phyloP scores from a whole-genome alignment of 805 yeast genomes.

The Aciculoconidium aculeatum region DNA sequence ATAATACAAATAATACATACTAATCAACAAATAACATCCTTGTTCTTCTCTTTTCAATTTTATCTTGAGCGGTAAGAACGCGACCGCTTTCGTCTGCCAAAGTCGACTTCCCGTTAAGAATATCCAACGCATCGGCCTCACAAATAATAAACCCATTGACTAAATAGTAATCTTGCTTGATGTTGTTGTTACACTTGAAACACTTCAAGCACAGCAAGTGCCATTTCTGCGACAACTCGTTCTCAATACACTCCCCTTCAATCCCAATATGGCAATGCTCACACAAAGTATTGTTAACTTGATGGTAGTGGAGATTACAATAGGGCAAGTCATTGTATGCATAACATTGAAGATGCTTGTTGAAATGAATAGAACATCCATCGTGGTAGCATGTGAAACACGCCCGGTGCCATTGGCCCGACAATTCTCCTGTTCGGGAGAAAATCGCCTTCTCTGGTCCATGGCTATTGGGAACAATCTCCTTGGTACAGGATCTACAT shows the following conservation, averaged over 20 bases:
- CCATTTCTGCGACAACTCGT: constrained; percentile 63
- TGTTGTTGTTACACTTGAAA: constrained; percentile 46
- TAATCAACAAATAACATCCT: constrained; percentile 32
- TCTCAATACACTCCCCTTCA: constrained; percentile 87
- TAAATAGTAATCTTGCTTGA: constrained; percentile 50
- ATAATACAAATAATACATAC: constrained; percentile 1
- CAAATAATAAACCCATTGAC: constrained; percentile 46
- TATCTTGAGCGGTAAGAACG: constrained; percentile 21
- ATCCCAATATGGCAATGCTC: constrained; percentile 65
- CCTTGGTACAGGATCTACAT: constrained; percentile 65
- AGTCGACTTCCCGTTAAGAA: constrained; percentile 20
- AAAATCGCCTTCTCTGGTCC: constrained; percentile 57
- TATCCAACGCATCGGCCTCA: constrained; percentile 38
- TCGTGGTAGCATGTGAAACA: constrained; percentile 68
- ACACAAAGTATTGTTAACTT: constrained; percentile 70
- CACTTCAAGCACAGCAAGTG: constrained; percentile 74
- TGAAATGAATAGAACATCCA: constrained; percentile 52
- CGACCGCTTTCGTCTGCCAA: constrained; percentile 18
- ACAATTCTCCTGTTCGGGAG: constrained; percentile 76
- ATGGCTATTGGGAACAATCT: constrained; percentile 38
- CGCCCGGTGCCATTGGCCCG: constrained; percentile 90
- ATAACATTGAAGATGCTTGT: constrained; percentile 62
- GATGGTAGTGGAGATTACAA: constrained; percentile 75
- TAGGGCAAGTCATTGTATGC: constrained; percentile 75
- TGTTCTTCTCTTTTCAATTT: constrained; percentile 40